Evolutionary conservation across 2,329 filamentous ascomycete species (phyloP), one percentile per base, ranked within the genome.

Genomic region (Fusarium mundagurra): DNA sequence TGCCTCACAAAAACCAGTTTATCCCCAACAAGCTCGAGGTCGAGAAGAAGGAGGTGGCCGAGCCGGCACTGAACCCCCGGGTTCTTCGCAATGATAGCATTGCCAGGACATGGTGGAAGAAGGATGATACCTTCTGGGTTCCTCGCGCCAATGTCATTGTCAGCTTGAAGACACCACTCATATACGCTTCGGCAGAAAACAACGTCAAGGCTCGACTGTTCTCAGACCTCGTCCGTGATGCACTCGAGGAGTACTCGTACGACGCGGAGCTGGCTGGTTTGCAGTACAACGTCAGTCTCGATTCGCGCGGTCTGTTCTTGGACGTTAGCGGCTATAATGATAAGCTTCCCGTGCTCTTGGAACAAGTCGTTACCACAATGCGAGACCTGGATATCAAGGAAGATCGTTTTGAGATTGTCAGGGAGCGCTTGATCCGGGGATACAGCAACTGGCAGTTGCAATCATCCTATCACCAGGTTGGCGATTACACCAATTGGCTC

Each of bases 121-220:
- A 98, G 84, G 96, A 99, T 78, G 96, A 99, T 77, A 95, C 92
- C 1, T 99, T 98, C 83, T 98, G 96, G 95, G 96, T 98, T 16
- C 96, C 96, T 14, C 98, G 97, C 82, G 96, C 94, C 8, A 96
- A 95, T 67, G 86, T 98, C 24, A 90, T 95, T 74, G 90, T 98
- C 73, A 94, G 92, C 76, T 88, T 97, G 74, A 90, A 92, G 77
- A 97, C 92, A 67, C 93, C 95, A 1, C 84, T 97, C 51, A 91
- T 93, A n/a, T 92, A 91, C 80, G 89, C 93, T 4, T 95, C 93
- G 9, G 93, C 95, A 4, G 91, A 93, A 64, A 95, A 93, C 71
- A 87, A 90, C 38, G 91, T 97, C 69, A 94, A 96, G 80, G 90
- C 93, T 6, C 91, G 90, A 65, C 83, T 99, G 10, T 98, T 94